phyloP scores from a whole-genome alignment of 208 protist genomes.

The Leishmania gerbilli region DNA sequence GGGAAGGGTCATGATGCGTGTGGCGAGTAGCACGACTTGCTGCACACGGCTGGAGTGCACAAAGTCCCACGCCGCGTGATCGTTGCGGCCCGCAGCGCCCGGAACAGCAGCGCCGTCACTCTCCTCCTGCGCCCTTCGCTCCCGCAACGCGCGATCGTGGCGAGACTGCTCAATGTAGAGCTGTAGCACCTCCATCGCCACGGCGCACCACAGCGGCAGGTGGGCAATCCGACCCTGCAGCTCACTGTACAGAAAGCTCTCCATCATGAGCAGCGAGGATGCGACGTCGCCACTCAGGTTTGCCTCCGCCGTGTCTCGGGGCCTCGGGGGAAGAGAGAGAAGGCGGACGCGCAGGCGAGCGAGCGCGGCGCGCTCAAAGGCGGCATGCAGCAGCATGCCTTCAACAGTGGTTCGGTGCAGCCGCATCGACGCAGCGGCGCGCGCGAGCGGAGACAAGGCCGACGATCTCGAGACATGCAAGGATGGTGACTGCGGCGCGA shows the following conservation, averaged over 20 bases:
- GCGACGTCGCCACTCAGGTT: neutral
- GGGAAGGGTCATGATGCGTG: conserved; percentile 25
- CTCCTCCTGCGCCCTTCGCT: neutral
- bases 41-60: conserved; percentile 6
- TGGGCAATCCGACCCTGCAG: conserved; percentile 7
- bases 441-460: conserved; percentile 9
- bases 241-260: conserved; percentile 2
- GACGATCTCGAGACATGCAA: neutral
- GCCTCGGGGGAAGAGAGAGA: neutral
- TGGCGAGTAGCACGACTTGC: conserved; percentile 19
- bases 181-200: conserved; percentile 21
- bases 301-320: neutral
- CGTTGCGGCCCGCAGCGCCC: neutral
- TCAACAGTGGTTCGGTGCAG: neutral
- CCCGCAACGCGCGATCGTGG: neutral
- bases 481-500: neutral
- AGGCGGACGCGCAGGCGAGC: conserved; percentile 21
- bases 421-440: conserved; percentile 4
- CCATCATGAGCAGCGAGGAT: conserved; percentile 13
- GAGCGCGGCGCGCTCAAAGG: conserved; percentile 2
- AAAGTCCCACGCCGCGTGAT: neutral
- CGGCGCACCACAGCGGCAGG: conserved; percentile 29
- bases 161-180: conserved; percentile 13
- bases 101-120: neutral
- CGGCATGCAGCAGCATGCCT: conserved; percentile 5